Base-by-base conservation (phyloP, 2,329 filamentous ascomycete species). In the Colletotrichum plurivorum region DNA sequence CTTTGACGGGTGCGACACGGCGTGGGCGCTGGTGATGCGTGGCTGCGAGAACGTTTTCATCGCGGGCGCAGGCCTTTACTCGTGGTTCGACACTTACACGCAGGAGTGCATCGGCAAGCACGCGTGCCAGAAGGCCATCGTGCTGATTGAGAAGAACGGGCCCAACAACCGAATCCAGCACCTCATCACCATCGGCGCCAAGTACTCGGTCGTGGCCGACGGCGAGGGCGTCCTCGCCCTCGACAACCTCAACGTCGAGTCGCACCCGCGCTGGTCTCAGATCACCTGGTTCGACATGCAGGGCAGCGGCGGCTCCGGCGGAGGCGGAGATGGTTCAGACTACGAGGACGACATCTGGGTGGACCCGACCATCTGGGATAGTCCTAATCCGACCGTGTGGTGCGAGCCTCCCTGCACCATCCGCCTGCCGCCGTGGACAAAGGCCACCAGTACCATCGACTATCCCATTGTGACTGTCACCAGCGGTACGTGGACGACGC, bases 381-480 rank as follows among this genome's bases (percentile, higher is more conserved):
- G 76, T 76, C 75, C 74, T 4, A 39, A 73, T 60, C 77, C 78
- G 0, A 9, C 60, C 4, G 76, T 79, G 55, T 73, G 73, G 12
- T 80, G 77, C 71, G 39, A 53, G 5, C 69, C 73, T 20, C 77
- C 77, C 15, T 80, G 77, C 69, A 55, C 18, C 20, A 71, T 77
- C 59, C 72, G 73, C 65, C 60, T 79, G 1, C 78, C 77, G 5
- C 73, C 74, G 0, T 79, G 73, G 72, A 75, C 71, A 0, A 56
- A 72, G 2, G 73, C 75, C 3, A 79, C 75, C 4, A 75, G 69
- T 31, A 75, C 71, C 15, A 71, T 79, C 48, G 71, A 79, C 63
- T 78, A 75, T 64, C 77, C 78, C 2, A 55, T 75, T 9, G 67
- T 79, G 8, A 80, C 78, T 2, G 73, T 78, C 46, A 78, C 72